Evolutionary conservation across 495 filamentous ascomycete genomes (phyloP).

Genomic region (Neurospora sp.): DNA sequence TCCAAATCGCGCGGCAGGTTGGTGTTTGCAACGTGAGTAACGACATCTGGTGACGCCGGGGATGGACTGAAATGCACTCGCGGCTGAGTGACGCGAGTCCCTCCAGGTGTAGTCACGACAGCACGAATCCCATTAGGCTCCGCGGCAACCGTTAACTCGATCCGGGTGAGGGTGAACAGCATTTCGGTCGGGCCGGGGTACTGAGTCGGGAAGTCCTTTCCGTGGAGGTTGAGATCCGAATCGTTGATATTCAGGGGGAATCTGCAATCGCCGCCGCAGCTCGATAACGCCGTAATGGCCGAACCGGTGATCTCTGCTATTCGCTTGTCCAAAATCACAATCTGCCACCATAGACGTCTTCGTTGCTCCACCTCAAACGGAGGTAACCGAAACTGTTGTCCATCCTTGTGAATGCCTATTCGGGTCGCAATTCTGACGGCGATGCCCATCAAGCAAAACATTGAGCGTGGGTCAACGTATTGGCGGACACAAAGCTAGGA

Average conservation of each 20-base stretch:
- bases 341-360: constrained; percentile 63
- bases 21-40: constrained; percentile 37
- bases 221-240: constrained; percentile 39
- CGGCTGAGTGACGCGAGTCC: constrained; percentile 15
- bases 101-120: constrained; percentile 14
- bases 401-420: constrained; percentile 58
- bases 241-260: constrained; percentile 49
- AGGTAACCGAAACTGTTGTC: constrained; percentile 46
- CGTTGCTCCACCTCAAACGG: constrained; percentile 62
- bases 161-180: constrained; percentile 38
- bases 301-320: constrained; percentile 56
- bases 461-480: constrained; percentile 37
- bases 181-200: constrained; percentile 40
- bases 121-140: constrained; percentile 22
- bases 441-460: constrained; percentile 50
- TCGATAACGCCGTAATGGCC: constrained; percentile 47
- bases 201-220: constrained; percentile 33
- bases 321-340: constrained; percentile 54
- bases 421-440: constrained; percentile 59
- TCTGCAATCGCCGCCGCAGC: constrained; percentile 34
- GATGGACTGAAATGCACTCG: constrained; percentile 27
- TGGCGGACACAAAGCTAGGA: constrained; percentile 33
- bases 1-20: constrained; percentile 40
- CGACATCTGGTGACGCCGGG: constrained; percentile 27
- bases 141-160: constrained; percentile 40